Evolutionary conservation across 2,329 filamentous ascomycete species (phyloP), one percentile per base, ranked within the genome.

Genomic region (Aspergillus sp.): DNA sequence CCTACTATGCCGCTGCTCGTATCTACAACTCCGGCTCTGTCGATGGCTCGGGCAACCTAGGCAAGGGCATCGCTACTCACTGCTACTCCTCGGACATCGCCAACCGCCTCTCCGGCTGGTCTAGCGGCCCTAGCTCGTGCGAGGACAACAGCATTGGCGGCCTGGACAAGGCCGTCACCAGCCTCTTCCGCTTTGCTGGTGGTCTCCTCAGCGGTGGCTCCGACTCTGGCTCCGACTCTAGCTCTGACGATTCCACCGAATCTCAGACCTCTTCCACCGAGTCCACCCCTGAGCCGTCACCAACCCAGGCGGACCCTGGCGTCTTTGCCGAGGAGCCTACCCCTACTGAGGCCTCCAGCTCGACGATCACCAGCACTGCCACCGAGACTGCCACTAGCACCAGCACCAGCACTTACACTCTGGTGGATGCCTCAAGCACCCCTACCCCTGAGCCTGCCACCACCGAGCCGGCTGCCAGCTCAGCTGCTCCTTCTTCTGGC

Each of bases 21-120:
- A 66, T 72, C 45, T 79, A 79, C 66, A 79, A 78, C 64, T 77
- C 76, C 0, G 76, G 76, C 34, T 68, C 67, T 0, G 64, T 77
- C 20, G 68, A 64, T 40, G 5, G 62, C 0, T 64, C 63, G 5
- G 67, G 66, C 1, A 74, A 78, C 56, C 67, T 78, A 5, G 66
- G 65, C 48, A 53, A 60, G 22, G 65, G 67, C n/a, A 53, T 51
- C 19, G 65, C 68, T 12, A 70, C 69, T 17, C 61, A 63, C 58
- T 70, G 68, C 64, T 71, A 70, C 42, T 56, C 58, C 33, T 68
- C 68, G 1, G 68, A 71, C 33, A 57, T 69, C 24, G 66, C 65
- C 58, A 70, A 71, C 60, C 68, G 68, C 54, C 61, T 71, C 20
- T 51, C 65, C 13, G 68, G 68, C 17, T 70, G 67, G 67, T 39